Evolutionary conservation across 495 filamentous ascomycete genomes (phyloP).

Genomic region (Annulohypoxylon nitens): DNA sequence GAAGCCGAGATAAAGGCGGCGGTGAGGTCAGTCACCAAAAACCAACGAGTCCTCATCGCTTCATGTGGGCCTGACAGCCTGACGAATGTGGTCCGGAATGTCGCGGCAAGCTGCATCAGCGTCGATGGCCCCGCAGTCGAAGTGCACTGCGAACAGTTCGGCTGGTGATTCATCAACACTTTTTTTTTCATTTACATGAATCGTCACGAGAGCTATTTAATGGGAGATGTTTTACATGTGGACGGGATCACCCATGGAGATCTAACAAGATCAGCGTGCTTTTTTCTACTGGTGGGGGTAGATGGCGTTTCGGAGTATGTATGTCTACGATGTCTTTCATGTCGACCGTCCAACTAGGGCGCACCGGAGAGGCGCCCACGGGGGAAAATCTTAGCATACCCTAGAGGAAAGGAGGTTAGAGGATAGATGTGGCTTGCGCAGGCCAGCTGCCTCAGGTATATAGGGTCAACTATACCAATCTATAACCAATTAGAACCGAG

Average conservation of each 20-base stretch:
- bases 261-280: constrained; percentile 3
- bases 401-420: background rate
- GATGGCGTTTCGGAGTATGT: constrained; percentile 16
- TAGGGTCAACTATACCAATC: background rate
- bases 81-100: constrained; percentile 63
- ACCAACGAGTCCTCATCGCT: constrained; percentile 63
- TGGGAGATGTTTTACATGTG: constrained; percentile 4
- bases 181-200: constrained; percentile 12
- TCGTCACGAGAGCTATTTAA: constrained; percentile 1
- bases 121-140: constrained; percentile 65
- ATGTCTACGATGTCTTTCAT: background rate
- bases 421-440: background rate
- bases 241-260: constrained; percentile 9
- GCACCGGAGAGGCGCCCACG: constrained; percentile 1
- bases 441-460: background rate
- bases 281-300: background rate
- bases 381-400: background rate
- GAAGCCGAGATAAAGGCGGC: constrained; percentile 57
- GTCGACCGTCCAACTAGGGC: background rate
- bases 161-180: constrained; percentile 56
- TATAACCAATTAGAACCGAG: background rate
- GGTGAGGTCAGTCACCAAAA: constrained; percentile 54
- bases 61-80: constrained; percentile 66
- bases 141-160: constrained; percentile 69
- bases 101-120: constrained; percentile 62